phyloP scores from a whole-genome alignment of 1,284 basidiomycete genomes.

The Stygiomarasmius scandens region DNA sequence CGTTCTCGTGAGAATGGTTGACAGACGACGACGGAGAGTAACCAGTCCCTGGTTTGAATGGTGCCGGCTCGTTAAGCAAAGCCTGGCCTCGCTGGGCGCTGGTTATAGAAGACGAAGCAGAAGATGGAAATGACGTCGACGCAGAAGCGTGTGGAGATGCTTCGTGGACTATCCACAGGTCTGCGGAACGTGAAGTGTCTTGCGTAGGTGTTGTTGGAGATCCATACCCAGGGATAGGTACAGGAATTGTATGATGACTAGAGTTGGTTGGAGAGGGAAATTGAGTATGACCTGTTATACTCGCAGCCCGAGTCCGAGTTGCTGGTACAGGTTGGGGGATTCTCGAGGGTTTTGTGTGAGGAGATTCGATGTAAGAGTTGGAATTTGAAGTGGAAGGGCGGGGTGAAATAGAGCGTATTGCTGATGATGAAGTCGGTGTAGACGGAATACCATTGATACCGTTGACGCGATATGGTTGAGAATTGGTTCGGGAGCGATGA shows the following conservation, averaged over 20 bases:
- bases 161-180: slow-evolving; percentile 24
- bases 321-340: slow-evolving; percentile 49
- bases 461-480: slow-evolving; percentile 50
- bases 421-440: slow-evolving; percentile 31
- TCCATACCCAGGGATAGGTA: slow-evolving; percentile 17
- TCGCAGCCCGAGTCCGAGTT: slow-evolving; percentile 44
- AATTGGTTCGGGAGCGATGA: slow-evolving; percentile 58
- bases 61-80: too few relatives aligned
- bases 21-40: too few relatives aligned
- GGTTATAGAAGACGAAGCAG: slow-evolving; percentile 46
- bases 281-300: slow-evolving; percentile 41
- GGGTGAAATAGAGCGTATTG: slow-evolving; percentile 43
- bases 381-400: slow-evolving; percentile 12
- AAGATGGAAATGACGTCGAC: slow-evolving; percentile 30
- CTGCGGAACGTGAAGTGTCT: slow-evolving; percentile 5
- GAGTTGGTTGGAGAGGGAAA: neutral
- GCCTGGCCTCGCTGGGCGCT: too few relatives aligned
- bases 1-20: slow-evolving; percentile 28
- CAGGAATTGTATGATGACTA: too few relatives aligned
- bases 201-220: slow-evolving; percentile 4
- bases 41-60: too few relatives aligned
- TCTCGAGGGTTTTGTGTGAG: slow-evolving; percentile 42
- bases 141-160: slow-evolving; percentile 13
- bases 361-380: neutral
- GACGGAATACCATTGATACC: slow-evolving; percentile 20